phyloP scores from a whole-genome alignment of 148 eudicot species.

The Persicaria tinctoria region DNA sequence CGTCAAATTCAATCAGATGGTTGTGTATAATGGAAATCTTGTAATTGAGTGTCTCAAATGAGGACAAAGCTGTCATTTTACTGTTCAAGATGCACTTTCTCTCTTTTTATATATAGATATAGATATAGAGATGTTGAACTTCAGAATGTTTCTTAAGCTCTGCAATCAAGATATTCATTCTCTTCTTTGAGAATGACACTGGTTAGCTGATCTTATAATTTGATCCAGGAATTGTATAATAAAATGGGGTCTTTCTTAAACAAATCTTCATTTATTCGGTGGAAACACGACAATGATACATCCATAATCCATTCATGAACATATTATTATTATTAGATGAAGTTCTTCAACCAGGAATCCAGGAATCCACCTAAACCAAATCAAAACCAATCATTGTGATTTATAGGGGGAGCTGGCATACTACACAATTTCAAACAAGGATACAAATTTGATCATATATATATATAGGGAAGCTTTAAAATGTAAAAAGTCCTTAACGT shows the following conservation, averaged over 20 bases:
- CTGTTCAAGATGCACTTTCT: too few species aligned
- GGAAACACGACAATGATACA: background rate
- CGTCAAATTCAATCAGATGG: too few species aligned
- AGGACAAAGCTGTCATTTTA: too few species aligned
- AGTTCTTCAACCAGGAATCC: background rate
- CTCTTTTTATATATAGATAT: too few species aligned
- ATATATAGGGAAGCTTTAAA: too few species aligned
- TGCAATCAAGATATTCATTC: conserved; percentile 27
- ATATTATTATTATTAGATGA: background rate
- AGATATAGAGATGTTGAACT: too few species aligned
- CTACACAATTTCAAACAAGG: background rate
- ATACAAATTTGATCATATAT: background rate
- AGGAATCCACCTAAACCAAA: background rate
- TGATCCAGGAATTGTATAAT: background rate
- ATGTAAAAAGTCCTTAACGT: too few species aligned
- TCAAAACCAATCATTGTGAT: background rate
- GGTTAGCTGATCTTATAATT: background rate
- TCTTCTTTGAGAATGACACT: background rate
- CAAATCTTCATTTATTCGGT: background rate
- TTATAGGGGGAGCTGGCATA: background rate
- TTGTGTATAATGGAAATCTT: too few species aligned
- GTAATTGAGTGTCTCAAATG: too few species aligned
- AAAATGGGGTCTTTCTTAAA: background rate
- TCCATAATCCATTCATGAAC: background rate
- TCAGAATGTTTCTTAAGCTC: conserved; percentile 77